Base-by-base conservation (phyloP, 176 grass and related monocot species). In the Pharus latifolius region DNA sequence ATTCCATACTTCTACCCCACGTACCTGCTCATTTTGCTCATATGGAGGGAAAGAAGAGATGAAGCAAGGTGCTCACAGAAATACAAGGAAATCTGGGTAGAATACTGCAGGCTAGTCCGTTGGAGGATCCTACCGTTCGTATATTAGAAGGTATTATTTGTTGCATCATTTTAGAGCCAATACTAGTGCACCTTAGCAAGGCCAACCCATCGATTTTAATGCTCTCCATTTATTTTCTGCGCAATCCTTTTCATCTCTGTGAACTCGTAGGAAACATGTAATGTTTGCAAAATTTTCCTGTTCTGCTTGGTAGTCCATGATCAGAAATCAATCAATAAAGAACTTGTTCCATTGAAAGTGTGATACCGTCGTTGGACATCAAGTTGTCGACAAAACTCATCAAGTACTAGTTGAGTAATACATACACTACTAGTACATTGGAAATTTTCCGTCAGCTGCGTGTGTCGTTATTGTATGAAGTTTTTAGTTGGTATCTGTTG, bases 1-100 rank as follows among this genome's bases (percentile, higher is more conserved):
- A 88, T 98, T 67, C 95, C 95, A 6, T 88, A 93, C 74, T 98
- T 98, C 63, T 98, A 98, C 70, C 95, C 95, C 9, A 91, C 77
- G 6, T 98, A 98, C 77, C 75, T 98, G 34, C 69, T 98, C 54
- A 93, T 93, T 70, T 69, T 98, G 32, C 95, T 98, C 15, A 76
- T 93, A 67, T 98, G 87, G 95, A 98, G 95, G 72, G 95, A 98
- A n/a, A 81, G 87, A 52, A 69, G 95, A 45, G 90, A 98, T 46
- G 90, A 98, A 72, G 84, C 81, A 48, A 91, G 95, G 58, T 98
- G 95, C 61, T 85, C 84, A 0, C 78, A 90, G 61, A 98, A 98
- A 78, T 98, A 98, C 66, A 98, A 83, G 60, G 90, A 93, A 44
- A 72, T 98, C 63, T 98, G 95, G 95, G 75, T 10, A 20, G 86